phyloP scores from a whole-genome alignment of 768 basidiomycete genomes.

The Hygrocybe coccinea region DNA sequence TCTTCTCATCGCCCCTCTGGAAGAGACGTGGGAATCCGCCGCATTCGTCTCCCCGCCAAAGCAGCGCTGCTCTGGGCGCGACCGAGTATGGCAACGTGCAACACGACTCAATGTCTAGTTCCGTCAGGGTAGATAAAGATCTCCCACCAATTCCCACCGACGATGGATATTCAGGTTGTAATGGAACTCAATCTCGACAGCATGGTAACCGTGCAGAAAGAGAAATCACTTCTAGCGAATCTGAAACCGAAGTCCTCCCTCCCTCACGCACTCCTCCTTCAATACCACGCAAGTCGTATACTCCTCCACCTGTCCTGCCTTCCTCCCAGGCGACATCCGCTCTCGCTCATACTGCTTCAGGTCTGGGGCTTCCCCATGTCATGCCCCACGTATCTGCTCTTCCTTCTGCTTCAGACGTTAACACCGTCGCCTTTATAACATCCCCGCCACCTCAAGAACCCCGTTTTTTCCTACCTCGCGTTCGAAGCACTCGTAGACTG shows the following conservation, averaged over 20 bases:
- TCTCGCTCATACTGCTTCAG: slow-evolving; percentile 53
- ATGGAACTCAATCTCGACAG: not conserved
- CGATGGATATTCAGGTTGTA: not conserved
- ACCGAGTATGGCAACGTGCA: slow-evolving; percentile 23
- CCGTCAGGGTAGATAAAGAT: slow-evolving; percentile 41
- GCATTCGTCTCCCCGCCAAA: slow-evolving; percentile 27
- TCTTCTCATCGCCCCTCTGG: slow-evolving; percentile 66
- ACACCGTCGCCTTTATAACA: slow-evolving; percentile 43
- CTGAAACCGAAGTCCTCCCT: not conserved
- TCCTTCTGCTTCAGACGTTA: slow-evolving; percentile 43
- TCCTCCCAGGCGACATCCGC: slow-evolving; percentile 33
- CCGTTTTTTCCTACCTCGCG: not conserved
- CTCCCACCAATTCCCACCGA: slow-evolving; percentile 21
- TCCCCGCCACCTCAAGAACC: slow-evolving; percentile 19
- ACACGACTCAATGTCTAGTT: slow-evolving; percentile 17
- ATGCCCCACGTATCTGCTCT: slow-evolving; percentile 41
- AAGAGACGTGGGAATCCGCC: slow-evolving; percentile 44
- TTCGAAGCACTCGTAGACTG: slow-evolving; percentile 49
- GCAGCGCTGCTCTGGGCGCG: slow-evolving; percentile 18
- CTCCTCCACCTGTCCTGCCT: slow-evolving; percentile 1
- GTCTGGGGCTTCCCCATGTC: slow-evolving; percentile 54
- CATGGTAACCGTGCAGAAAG: not conserved
- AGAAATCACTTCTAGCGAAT: not conserved
- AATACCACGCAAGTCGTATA: not conserved
- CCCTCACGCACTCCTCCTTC: not conserved